These are phyloP conservation scores for Trichophyton schoenleinii DNA, from an alignment of 2,329 filamentous ascomycete species.

Conservation along the genomic window DNA sequence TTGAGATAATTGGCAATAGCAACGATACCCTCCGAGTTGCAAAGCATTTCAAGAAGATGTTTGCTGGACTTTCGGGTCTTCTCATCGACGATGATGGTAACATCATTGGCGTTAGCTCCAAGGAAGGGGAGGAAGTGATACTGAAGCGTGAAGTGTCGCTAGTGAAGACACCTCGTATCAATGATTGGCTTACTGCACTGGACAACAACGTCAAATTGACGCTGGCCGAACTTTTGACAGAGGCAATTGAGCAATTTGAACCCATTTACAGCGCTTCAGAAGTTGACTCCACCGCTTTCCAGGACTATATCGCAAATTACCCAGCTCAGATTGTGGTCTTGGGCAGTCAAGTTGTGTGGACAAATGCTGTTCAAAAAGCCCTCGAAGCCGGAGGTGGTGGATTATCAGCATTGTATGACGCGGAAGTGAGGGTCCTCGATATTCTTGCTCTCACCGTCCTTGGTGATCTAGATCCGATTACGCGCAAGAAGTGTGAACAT, in stretches of 20 bases:
- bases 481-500: slow-evolving; percentile 94
- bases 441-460: slow-evolving; percentile 80
- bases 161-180: slow-evolving; percentile 88
- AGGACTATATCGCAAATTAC: slow-evolving; percentile 68
- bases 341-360: slow-evolving; percentile 89
- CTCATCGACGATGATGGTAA: slow-evolving; percentile 81
- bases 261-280: slow-evolving; percentile 60
- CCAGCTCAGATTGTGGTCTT: slow-evolving; percentile 93
- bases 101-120: slow-evolving; percentile 87
- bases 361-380: slow-evolving; percentile 67
- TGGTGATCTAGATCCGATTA: slow-evolving; percentile 72
- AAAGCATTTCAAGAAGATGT: slow-evolving; percentile 99
- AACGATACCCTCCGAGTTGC: slow-evolving; percentile 92
- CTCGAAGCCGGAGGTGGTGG: slow-evolving; percentile 58
- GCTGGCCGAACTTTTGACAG: slow-evolving; percentile 75
- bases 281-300: slow-evolving; percentile 59
- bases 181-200: slow-evolving; percentile 92
- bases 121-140: slow-evolving; percentile 79
- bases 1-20: slow-evolving; percentile 99
- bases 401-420: slow-evolving; percentile 60
- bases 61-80: slow-evolving; percentile 84
- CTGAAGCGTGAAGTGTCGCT: slow-evolving; percentile 87
- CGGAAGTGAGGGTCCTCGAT: slow-evolving; percentile 72
- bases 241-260: slow-evolving; percentile 72
- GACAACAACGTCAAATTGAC: slow-evolving; percentile 91